Evolutionary conservation across 352 stramenopile species (phyloP).

Genomic region (Peronosclerospora sorghi): DNA sequence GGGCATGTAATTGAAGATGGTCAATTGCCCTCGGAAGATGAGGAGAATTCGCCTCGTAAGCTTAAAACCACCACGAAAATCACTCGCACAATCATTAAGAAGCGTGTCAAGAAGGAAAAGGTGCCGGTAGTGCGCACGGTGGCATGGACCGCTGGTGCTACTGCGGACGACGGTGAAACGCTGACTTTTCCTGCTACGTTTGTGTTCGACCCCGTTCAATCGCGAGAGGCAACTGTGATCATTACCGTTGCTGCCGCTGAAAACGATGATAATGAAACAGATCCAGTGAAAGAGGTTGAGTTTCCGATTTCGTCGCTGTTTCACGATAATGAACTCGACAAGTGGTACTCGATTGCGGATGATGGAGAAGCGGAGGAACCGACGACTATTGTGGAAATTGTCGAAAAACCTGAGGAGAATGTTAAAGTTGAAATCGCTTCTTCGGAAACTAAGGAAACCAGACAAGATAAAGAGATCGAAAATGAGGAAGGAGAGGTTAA

Average conservation of each 20-base stretch:
- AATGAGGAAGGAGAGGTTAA: slow-evolving; percentile 4
- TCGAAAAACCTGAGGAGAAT: slow-evolving; percentile 14
- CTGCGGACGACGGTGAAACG: slow-evolving; percentile 4
- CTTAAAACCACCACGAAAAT: slow-evolving; percentile 54
- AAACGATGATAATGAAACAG: slow-evolving; percentile 38
- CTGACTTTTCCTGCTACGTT: slow-evolving; percentile 51
- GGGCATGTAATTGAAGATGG: slow-evolving; percentile 36
- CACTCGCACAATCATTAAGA: slow-evolving; percentile 39
- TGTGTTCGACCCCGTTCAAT: slow-evolving; percentile 77
- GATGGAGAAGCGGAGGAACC: slow-evolving; percentile 27
- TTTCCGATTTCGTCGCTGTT: slow-evolving; percentile 68
- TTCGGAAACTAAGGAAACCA: slow-evolving; percentile 2
- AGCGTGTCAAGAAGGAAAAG: slow-evolving; percentile 49
- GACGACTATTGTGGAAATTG: slow-evolving; percentile 24
- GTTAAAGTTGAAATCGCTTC: slow-evolving; percentile 11
- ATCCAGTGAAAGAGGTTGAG: slow-evolving; percentile 70
- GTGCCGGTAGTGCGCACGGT: slow-evolving; percentile 29
- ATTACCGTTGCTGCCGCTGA: slow-evolving; percentile 42
- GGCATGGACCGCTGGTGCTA: slow-evolving; percentile 16
- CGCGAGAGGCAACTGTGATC: slow-evolving; percentile 64
- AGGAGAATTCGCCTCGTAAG: slow-evolving; percentile 28
- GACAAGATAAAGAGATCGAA: slow-evolving; percentile 6
- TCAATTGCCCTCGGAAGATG: slow-evolving; percentile 20
- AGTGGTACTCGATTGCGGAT: slow-evolving; percentile 59
- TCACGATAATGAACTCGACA: slow-evolving; percentile 42